Base-by-base conservation (phyloP, 768 basidiomycete species). In the Suillus subluteus region DNA sequence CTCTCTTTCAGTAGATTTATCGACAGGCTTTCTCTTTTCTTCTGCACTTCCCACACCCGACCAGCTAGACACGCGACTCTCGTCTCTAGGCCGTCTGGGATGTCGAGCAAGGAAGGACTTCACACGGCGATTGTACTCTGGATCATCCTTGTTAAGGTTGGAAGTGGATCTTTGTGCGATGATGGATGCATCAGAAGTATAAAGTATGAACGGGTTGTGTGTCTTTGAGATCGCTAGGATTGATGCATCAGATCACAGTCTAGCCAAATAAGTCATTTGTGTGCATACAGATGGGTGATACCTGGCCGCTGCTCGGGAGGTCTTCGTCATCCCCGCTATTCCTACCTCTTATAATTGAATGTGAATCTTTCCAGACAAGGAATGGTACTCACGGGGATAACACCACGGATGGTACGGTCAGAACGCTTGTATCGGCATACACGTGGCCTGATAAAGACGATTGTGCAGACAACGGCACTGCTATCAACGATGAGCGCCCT, bases 261-360 rank as follows among this genome's bases (percentile, higher is more conserved):
- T 9, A 37, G 58, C 21, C 44, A 35, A 63, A 30, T 15, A 48
- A 11, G 50, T 56, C 50, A 37, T 30, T 26, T 16, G 41, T n/a
- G n/a, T 59, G 72, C 84, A 71, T 74, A 89, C 91, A 88, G 67
- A 85, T 79, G 7, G 91, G 91, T 32, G 91, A 94, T 1, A 83
- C 86, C 72, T 92, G 92, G 1, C 91, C 91, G 71, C 91, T 93
- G 74, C 92, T 93, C 61, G 90, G 76, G n/a, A 89, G 77, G 16
- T 90, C 88, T 16, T 90, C 90, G 23, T 87, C 86, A 13, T 91
- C 90, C 9, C 73, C 76, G 65, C 71, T 71, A 62, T 71, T 71
- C 50, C 78, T 73, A 52, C 66, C 65, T 62, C 76, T 75, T 58
- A 54, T 35, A 40, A 30, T 59, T 43, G 43, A 61, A 30, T 21